Percentiles rank a stretch among this genome's conserved stretches.
These are phyloP conservation scores for California macrophylla DNA, from an alignment of 441 rosid genomes.

Conservation along the genomic window DNA sequence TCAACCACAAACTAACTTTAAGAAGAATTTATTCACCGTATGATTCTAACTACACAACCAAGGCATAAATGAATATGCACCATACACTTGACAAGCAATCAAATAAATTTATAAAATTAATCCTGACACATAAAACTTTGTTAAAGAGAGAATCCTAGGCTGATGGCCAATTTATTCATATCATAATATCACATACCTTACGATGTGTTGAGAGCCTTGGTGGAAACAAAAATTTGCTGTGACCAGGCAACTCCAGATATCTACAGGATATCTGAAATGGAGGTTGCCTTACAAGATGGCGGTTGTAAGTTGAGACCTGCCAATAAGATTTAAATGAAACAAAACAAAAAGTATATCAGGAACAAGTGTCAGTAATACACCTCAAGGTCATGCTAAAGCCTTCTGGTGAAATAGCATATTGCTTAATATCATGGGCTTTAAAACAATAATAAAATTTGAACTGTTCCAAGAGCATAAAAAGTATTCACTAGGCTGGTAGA, in stretches of 20 bases:
- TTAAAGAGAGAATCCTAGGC: not conserved
- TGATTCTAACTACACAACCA: not conserved
- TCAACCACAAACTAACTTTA: not conserved
- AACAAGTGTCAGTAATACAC: conserved; percentile 5
- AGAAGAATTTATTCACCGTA: not conserved
- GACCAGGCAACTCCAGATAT: conserved; percentile 23
- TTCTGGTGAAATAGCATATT: conserved; percentile 7
- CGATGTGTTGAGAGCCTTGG: conserved; percentile 22
- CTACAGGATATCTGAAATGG: conserved; percentile 8
- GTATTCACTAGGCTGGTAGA: not conserved
- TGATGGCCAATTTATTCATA: not conserved
- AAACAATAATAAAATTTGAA: not conserved
- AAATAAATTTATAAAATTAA: not conserved
- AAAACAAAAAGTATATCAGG: not conserved
- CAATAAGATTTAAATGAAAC: conserved; percentile 12
- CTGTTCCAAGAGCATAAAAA: not conserved
- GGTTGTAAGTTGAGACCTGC: conserved; percentile 30
- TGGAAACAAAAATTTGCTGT: conserved; percentile 16
- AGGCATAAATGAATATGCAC: not conserved
- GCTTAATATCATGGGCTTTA: not conserved
- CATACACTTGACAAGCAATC: not conserved
- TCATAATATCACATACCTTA: conserved; percentile 29
- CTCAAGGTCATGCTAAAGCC: not conserved
- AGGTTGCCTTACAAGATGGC: conserved; percentile 18
- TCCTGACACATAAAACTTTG: not conserved